A percentile compares a stretch with the other conserved stretches of the same genome.
Conservation (phyloP, 1,284 basidiomycete species). For the Microbotryum violaceum region DNA sequence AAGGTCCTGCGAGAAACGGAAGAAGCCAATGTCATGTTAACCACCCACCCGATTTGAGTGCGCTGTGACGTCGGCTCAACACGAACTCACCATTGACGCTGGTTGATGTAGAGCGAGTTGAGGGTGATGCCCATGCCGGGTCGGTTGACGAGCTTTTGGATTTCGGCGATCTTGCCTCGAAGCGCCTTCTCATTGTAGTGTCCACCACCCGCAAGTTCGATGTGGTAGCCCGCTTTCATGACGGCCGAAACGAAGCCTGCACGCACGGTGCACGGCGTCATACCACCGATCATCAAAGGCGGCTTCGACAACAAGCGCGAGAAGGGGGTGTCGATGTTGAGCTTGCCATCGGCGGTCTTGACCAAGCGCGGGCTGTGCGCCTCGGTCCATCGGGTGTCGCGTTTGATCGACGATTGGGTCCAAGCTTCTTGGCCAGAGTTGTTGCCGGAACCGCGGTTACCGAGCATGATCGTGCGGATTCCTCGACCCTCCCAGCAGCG, state of each 20-base stretch:
- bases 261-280: constrained; percentile 92
- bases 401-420: constrained; percentile 56
- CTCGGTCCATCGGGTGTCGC: constrained; percentile 84
- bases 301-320: constrained; percentile 90
- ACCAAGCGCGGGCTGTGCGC: constrained; percentile 78
- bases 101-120: constrained; percentile 97
- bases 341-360: constrained; percentile 80
- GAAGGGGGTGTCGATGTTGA: constrained; percentile 92
- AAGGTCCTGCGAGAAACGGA: constrained; percentile 49
- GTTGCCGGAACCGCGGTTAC: constrained; percentile 75
- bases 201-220: constrained; percentile 94
- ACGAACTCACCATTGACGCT: constrained; percentile 65
- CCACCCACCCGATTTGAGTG: background rate
- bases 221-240: constrained; percentile 87
- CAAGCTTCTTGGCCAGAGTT: constrained; percentile 62
- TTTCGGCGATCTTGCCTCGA: constrained; percentile 80
- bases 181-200: constrained; percentile 88
- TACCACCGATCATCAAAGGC: constrained; percentile 97
- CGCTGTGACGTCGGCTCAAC: constrained; percentile 1
- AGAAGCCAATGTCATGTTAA: background rate
- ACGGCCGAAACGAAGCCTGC: constrained; percentile 86
- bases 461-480: constrained; percentile 75
- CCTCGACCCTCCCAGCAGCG: constrained; percentile 89
- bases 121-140: constrained; percentile 84
- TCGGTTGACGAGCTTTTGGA: constrained; percentile 65